Percentiles rank a stretch among this genome's conserved stretches.
Conservation (phyloP, 352 stramenopile genomes). For the Aphanomyces cochlioides region DNA sequence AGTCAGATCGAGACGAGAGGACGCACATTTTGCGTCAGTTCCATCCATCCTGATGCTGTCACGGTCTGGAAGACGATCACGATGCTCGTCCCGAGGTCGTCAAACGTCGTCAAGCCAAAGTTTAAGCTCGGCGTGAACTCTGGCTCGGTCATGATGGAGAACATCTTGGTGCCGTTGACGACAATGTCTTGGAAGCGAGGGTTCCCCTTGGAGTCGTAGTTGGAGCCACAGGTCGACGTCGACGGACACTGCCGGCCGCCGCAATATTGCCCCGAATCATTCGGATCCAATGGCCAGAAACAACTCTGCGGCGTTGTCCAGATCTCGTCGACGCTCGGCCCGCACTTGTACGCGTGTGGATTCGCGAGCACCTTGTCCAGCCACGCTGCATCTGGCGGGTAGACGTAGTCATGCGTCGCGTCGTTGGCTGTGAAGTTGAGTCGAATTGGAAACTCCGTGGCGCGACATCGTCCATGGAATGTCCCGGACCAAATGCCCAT, state of each 20-base stretch:
- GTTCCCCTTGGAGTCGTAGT: constrained; percentile 71
- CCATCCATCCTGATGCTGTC: constrained; percentile 91
- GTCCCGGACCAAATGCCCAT: constrained; percentile 85
- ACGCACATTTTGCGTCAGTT: constrained; percentile 89
- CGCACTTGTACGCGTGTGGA: constrained; percentile 41
- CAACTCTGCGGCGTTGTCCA: constrained; percentile 73
- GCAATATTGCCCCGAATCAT: constrained; percentile 48
- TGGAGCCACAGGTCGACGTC: constrained; percentile 50
- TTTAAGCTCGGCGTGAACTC: constrained; percentile 65
- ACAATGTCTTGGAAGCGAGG: constrained; percentile 47
- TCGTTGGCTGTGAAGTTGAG: constrained; percentile 30
- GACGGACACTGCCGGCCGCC: constrained; percentile 52
- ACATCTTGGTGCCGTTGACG: constrained; percentile 41
- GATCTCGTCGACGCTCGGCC: constrained; percentile 36
- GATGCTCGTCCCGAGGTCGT: constrained; percentile 85
- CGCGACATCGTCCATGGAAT: constrained; percentile 72
- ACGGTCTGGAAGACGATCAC: constrained; percentile 93
- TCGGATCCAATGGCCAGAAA: constrained; percentile 89
- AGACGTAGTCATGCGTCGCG: constrained; percentile 44
- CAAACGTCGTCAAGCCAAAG: constrained; percentile 90
- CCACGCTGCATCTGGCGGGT: constrained; percentile 36
- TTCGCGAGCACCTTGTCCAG: constrained; percentile 41
- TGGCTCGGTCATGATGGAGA: constrained; percentile 28
- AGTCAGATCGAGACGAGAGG: background rate
- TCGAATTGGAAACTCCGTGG: constrained; percentile 68